Evolutionary conservation across 1,284 basidiomycete species (phyloP), one percentile per base, ranked within the genome.

Genomic region (Ceratobasidium sp.): DNA sequence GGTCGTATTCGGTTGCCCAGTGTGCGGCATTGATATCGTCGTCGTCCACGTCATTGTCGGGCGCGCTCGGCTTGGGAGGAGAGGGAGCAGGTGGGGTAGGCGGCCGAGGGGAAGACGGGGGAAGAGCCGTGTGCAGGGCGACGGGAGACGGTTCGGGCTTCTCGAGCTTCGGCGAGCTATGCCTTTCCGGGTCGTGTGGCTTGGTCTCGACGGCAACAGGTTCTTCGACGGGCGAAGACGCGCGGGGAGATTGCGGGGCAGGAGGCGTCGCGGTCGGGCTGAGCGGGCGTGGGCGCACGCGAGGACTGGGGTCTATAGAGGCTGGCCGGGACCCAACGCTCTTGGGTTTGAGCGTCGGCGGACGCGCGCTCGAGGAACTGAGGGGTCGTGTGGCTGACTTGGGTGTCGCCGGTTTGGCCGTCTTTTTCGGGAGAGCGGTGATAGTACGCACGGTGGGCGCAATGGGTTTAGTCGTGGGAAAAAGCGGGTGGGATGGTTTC

Each of bases 1-100:
- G 53, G 25, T 68, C 65, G 22, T 68, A 68, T 29, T 68, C 65
- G 8, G 53, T 68, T 0, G 65, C 65, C 65, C 65, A 68, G 31
- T 47, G 65, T 22, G 65, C 65, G 3, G 65, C 65, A 35, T 56
- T 53, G 10, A 68, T 68, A 45, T 57, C 65, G 15, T 68, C 53
- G 34, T 68, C 53, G 13, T 54, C 64, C 7, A 40, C 40, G 34
- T 67, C 65, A 10, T 40, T n/a, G 12, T 38, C 25, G 1, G 43
- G 65, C 1, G 42, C 38, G 32, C 7, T 49, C n/a, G 65, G 53
- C 22, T 68, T 56, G 6, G 52, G 53, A 4, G 65, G 65, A 1
- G 65, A 56, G 4, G 65, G 65, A 1, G 40, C 31, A 4, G 65
- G 65, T 1, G 53, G 65, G 1, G 53, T 55, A 2, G 43, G 65